A percentile compares a stretch with the other conserved stretches of the same genome.
phyloP scores from a whole-genome alignment of 805 yeast species.

The Candida mattraensis region DNA sequence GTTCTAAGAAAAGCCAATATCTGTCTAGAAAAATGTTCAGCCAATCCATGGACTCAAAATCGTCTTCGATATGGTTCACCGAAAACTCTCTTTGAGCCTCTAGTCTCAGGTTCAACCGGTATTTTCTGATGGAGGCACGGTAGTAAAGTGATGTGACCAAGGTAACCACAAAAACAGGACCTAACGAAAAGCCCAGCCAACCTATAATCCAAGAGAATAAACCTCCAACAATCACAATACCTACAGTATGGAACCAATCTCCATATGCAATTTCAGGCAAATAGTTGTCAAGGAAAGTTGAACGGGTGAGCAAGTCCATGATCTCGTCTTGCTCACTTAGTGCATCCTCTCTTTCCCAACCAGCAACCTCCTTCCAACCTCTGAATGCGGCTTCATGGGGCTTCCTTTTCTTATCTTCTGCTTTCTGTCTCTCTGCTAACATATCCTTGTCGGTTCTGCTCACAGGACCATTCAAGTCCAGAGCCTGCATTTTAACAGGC shows the following conservation, averaged over 20 bases:
- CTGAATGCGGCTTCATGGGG: conserved; percentile 67
- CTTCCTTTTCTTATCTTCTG: conserved; percentile 35
- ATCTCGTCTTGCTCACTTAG: conserved; percentile 69
- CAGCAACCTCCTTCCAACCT: conserved; percentile 95
- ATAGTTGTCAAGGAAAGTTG: conserved; percentile 73
- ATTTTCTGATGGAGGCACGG: conserved; percentile 79
- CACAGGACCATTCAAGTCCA: conserved; percentile 29
- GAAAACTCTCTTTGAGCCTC: conserved; percentile 85
- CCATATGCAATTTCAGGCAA: conserved; percentile 80
- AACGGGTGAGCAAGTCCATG: conserved; percentile 64
- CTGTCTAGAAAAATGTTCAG: conserved; percentile 82
- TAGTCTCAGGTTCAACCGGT: conserved; percentile 73
- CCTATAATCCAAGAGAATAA: conserved; percentile 79
- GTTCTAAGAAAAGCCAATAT: conserved; percentile 91
- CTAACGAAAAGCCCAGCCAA: conserved; percentile 69
- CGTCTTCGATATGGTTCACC: conserved; percentile 77
- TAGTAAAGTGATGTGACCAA: conserved; percentile 65
- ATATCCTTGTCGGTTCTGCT: conserved; percentile 26
- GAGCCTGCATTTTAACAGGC: conserved; percentile 10
- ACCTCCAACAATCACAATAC: conserved; percentile 63
- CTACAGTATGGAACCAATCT: conserved; percentile 96
- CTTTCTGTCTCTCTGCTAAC: conserved; percentile 17
- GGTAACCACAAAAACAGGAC: conserved; percentile 76
- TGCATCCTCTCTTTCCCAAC: conserved; percentile 71
- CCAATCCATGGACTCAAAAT: conserved; percentile 96